phyloP scores from a whole-genome alignment of 2,329 filamentous ascomycete species.

The Pseudonectria buxi region DNA sequence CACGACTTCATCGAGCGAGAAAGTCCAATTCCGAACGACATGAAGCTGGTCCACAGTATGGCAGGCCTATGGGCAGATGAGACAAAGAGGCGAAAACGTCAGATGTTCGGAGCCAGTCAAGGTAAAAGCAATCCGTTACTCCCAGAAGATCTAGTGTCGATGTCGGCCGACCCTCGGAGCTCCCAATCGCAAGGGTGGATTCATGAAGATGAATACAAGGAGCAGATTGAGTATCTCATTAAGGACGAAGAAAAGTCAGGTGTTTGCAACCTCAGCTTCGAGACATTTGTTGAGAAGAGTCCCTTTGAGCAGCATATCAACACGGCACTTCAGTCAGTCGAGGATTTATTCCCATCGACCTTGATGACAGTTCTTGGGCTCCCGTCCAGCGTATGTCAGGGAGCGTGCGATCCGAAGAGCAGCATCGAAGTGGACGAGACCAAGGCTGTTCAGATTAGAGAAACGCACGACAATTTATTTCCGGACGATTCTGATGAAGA shows the following conservation, averaged over 20 bases:
- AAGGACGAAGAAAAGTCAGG: constrained; percentile 50
- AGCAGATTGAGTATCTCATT: constrained; percentile 58
- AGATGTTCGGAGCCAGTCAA: constrained; percentile 57
- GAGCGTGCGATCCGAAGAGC: constrained; percentile 27
- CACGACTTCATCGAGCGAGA: constrained; percentile 77
- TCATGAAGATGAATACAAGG: constrained; percentile 76
- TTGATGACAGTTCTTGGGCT: constrained; percentile 43
- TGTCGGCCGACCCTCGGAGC: constrained; percentile 76
- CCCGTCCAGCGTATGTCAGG: constrained; percentile 18
- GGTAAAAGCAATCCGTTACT: constrained; percentile 67
- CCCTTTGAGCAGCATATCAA: constrained; percentile 56
- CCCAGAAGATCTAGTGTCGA: constrained; percentile 73
- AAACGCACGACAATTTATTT: constrained; percentile 42
- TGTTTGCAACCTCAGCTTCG: constrained; percentile 46
- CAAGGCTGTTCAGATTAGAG: constrained; percentile 41
- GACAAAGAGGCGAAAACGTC: constrained; percentile 66
- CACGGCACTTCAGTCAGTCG: constrained; percentile 75
- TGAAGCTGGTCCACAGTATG: constrained; percentile 91
- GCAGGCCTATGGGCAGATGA: constrained; percentile 90
- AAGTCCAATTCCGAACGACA: constrained; percentile 54
- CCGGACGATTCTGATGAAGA: constrained; percentile 50
- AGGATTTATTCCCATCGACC: constrained; percentile 74
- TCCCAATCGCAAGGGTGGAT: constrained; percentile 78
- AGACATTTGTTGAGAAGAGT: constrained; percentile 53
- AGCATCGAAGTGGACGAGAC: constrained; percentile 60